Base-by-base conservation (phyloP, 768 basidiomycete genomes). In the Russula griseocarnosa region DNA sequence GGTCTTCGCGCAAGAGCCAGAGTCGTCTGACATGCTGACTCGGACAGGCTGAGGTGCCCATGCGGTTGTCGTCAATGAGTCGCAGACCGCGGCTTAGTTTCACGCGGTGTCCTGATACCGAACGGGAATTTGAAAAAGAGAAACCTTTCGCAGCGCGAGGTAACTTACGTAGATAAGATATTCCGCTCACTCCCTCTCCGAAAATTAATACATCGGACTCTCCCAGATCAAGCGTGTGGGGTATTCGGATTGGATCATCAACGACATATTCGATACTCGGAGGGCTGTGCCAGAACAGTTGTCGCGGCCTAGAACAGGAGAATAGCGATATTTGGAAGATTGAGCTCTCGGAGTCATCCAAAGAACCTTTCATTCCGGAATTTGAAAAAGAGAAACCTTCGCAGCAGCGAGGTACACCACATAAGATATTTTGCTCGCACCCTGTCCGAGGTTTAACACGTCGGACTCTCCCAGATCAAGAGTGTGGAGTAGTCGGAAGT, bases 1-100 rank as follows among this genome's bases (percentile, higher is more conserved):
- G 83, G 8, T 76, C 78, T 0, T 85, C 58, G 78, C 82, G 63
- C 10, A 11, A 11, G 81, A 74, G 4, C 75, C 81, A 0, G n/a
- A 79, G 79, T 0, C 80, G 85, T 7, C 75, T 85, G 24, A 83
- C 79, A 2, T 30, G 30, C 5, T 30, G 86, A 79, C 10, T 34
- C n/a, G n/a, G 36, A 36, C 36, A 5, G 3, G 13, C 0, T 76
- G 83, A 85, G 86, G 1, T 54, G 83, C 77, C 22, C 86, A 88
- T 69, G 82, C 80, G 16, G 79, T 86, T 36, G 82, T 83, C 47
- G 83, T 84, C 68, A 76, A 77, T 28, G 76, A 79, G 4, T 76
- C 44, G 44, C 11, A 47, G 46, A 13, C 46, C 46, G 46, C 46
- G 46, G 46, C 46, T 47, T 47, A 13, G n/a, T 47, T n/a, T 24